Evolutionary conservation across 768 basidiomycete species (phyloP).

Genomic region (Leccinum barrowsii): DNA sequence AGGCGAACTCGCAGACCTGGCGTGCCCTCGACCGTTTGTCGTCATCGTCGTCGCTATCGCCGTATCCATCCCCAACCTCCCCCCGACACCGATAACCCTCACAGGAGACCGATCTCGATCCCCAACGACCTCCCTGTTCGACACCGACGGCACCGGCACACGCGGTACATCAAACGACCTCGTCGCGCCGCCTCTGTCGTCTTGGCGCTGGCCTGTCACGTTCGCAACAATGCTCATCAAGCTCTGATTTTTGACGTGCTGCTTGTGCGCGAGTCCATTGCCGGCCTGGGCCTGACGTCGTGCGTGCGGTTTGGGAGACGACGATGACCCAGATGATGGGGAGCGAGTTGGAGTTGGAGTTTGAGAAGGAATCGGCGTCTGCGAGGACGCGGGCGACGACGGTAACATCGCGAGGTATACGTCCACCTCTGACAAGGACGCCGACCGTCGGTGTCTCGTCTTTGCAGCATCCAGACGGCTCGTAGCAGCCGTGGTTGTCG

Average conservation of each 20-base stretch:
- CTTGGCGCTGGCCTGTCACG: too few species aligned
- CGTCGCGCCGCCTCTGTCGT: too few species aligned
- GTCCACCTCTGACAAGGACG: slow-evolving; percentile 9
- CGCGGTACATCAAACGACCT: too few species aligned
- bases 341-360: not conserved
- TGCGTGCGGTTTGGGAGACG: slow-evolving; percentile 1
- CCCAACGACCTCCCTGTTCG: slow-evolving; percentile 1
- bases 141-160: too few species aligned
- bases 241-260: slow-evolving; percentile 28
- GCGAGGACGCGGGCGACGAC: not conserved
- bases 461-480: not conserved
- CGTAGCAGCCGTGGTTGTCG: not conserved
- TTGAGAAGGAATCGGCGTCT: too few species aligned
- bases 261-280: slow-evolving; percentile 14
- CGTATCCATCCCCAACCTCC: not conserved
- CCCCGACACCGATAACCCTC: too few species aligned
- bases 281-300: not conserved
- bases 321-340: not conserved
- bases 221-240: slow-evolving; percentile 45
- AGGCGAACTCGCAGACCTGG: not conserved
- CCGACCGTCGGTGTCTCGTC: slow-evolving; percentile 11
- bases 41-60: not conserved
- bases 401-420: not conserved
- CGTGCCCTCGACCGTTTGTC: not conserved
- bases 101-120: not conserved